A percentile compares a stretch with the other conserved stretches of the same genome.
These are phyloP conservation scores for Vaccinium myrtillus DNA, from an alignment of 148 eudicot genomes.

Conservation along the genomic window DNA sequence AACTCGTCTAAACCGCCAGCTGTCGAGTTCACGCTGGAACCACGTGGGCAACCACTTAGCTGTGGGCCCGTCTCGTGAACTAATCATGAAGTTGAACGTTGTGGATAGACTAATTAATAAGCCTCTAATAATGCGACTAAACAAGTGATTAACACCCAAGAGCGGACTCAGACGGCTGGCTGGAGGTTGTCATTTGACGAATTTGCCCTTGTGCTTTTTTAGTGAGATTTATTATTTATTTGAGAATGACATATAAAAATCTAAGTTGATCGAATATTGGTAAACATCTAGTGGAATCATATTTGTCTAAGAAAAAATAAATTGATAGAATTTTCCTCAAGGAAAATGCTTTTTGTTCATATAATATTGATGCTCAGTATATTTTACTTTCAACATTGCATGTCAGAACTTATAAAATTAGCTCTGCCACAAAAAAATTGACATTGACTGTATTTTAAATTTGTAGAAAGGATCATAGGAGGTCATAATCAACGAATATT, in stretches of 20 bases:
- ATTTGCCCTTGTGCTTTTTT: slow-evolving; percentile 2
- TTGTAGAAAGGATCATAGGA: too few relatives aligned
- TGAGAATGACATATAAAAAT: too few relatives aligned
- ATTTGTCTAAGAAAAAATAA: not conserved
- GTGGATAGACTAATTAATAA: not conserved
- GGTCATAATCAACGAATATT: too few relatives aligned
- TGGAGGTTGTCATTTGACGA: not conserved
- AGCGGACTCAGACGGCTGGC: not conserved
- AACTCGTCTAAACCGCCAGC: not conserved
- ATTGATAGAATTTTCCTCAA: not conserved
- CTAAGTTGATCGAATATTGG: not conserved
- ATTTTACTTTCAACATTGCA: too few relatives aligned
- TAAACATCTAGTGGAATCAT: not conserved
- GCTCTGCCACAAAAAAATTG: too few relatives aligned
- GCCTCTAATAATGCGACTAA: not conserved
- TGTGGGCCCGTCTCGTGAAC: not conserved
- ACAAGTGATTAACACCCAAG: not conserved
- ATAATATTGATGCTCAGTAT: not conserved
- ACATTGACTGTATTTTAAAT: too few relatives aligned
- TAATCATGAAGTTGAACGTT: slow-evolving; percentile 16
- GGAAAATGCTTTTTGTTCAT: not conserved
- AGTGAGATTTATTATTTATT: too few relatives aligned
- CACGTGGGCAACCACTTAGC: slow-evolving; percentile 13
- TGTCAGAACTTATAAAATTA: too few relatives aligned
- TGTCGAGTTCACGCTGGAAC: not conserved